Conservation (phyloP, 1,284 basidiomycete species). For the Xerocomus minutiporus region DNA sequence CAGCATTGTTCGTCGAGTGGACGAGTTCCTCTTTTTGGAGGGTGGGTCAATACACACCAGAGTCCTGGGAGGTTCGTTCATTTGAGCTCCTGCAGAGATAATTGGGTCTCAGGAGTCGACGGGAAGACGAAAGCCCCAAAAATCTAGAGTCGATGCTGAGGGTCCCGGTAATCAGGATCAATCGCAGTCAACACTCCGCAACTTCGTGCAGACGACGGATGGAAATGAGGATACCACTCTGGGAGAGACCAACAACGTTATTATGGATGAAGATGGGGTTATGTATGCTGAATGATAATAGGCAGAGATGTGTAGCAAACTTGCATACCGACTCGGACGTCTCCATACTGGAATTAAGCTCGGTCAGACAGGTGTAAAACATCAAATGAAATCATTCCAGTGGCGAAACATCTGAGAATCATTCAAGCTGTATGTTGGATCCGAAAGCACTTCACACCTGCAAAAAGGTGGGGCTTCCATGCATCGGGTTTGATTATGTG, state of each 20-base stretch:
- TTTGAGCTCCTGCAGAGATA: constrained; percentile 41
- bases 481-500: neutral
- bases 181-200: constrained; percentile 40
- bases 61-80: constrained; percentile 2
- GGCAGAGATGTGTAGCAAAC: neutral
- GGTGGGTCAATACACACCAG: constrained; percentile 39
- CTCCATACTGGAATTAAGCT: too few species aligned
- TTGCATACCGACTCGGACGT: neutral
- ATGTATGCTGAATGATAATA: constrained; percentile 28
- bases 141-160: constrained; percentile 21
- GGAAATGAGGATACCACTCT: constrained; percentile 19
- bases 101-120: constrained; percentile 47
- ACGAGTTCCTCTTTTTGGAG: constrained; percentile 72
- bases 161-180: constrained; percentile 17
- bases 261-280: constrained; percentile 33
- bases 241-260: constrained; percentile 18
- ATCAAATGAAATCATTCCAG: too few species aligned
- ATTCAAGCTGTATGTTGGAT: neutral
- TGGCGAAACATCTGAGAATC: too few species aligned
- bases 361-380: too few species aligned
- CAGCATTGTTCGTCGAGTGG: constrained; percentile 55
- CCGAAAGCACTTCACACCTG: neutral
- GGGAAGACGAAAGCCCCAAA: constrained; percentile 40
- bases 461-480: neutral
- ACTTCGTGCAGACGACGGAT: constrained; percentile 35